Evolutionary conservation across 208 protist species (phyloP).

Genomic region (Acanthamoeba divionensis): DNA sequence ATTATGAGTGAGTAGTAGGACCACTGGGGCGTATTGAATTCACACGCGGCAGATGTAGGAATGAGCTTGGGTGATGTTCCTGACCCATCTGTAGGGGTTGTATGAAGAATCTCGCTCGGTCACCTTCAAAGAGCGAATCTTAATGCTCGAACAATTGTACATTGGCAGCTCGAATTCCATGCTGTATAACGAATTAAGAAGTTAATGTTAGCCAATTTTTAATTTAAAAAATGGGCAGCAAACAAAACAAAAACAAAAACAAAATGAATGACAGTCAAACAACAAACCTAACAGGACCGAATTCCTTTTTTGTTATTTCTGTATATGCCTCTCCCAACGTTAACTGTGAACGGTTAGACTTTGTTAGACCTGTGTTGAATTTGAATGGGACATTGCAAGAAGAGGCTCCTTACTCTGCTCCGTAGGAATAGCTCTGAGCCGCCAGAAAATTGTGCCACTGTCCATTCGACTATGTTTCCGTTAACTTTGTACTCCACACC

Average conservation of each 20-base stretch:
- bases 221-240: neutral
- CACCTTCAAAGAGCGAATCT: conserved; percentile 77
- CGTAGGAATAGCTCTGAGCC: conserved; percentile 69
- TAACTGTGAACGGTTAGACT: neutral
- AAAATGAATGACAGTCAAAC: neutral
- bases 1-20: too few relatives aligned
- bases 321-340: conserved; percentile 57
- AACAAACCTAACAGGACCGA: conserved; percentile 51
- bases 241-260: neutral
- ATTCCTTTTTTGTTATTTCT: conserved; percentile 69
- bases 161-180: conserved; percentile 92
- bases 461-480: conserved; percentile 82
- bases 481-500: conserved; percentile 75
- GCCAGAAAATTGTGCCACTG: conserved; percentile 82
- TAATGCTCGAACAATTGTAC: conserved; percentile 75
- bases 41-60: conserved; percentile 85
- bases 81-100: conserved; percentile 85
- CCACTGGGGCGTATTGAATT: too few relatives aligned
- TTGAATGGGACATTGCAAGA: neutral
- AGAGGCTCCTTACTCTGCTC: neutral
- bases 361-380: neutral
- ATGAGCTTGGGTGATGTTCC: conserved; percentile 85
- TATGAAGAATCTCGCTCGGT: conserved; percentile 82
- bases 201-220: neutral
- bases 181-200: conserved; percentile 58